Conservation (phyloP, 2,329 filamentous ascomycete species). For the Cladosporium sp. region DNA sequence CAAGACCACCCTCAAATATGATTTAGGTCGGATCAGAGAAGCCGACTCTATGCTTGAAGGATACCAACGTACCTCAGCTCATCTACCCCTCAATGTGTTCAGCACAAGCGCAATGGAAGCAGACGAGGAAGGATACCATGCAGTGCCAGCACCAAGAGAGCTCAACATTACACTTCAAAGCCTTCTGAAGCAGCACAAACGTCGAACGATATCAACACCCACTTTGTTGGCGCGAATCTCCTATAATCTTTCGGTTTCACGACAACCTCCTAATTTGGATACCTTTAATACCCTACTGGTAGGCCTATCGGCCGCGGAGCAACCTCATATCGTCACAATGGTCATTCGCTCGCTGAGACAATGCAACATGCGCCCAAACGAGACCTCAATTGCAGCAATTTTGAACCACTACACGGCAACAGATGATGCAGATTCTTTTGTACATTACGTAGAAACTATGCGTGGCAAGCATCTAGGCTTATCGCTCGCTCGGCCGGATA, state of each 20-base stretch:
- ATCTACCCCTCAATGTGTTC: not conserved
- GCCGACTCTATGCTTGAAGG: constrained; percentile 2
- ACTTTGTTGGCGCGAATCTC: constrained; percentile 39
- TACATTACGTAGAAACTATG: constrained; percentile 38
- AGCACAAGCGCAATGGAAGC: not conserved
- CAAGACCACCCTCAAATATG: constrained; percentile 1
- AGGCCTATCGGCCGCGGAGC: constrained; percentile 49
- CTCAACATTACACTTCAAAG: constrained; percentile 23
- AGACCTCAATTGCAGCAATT: constrained; percentile 39
- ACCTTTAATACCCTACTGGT: constrained; percentile 69
- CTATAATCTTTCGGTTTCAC: constrained; percentile 63
- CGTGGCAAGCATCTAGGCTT: constrained; percentile 37
- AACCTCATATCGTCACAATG: constrained; percentile 24
- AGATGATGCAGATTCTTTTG: constrained; percentile 33
- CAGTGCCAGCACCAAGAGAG: constrained; percentile 17
- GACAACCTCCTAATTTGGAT: constrained; percentile 58
- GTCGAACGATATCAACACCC: constrained; percentile 17
- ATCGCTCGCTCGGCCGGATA: constrained; percentile 37
- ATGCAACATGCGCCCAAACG: constrained; percentile 43
- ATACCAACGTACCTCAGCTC: constrained; percentile 1
- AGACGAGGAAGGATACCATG: constrained; percentile 10
- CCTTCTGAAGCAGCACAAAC: constrained; percentile 21
- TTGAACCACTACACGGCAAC: constrained; percentile 37
- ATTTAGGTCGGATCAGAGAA: not conserved
- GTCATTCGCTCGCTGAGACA: constrained; percentile 28